Percentiles rank a stretch among this genome's conserved stretches.
Conservation (phyloP, 257 asterid genomes). For the Paraleonurus japonicus region DNA sequence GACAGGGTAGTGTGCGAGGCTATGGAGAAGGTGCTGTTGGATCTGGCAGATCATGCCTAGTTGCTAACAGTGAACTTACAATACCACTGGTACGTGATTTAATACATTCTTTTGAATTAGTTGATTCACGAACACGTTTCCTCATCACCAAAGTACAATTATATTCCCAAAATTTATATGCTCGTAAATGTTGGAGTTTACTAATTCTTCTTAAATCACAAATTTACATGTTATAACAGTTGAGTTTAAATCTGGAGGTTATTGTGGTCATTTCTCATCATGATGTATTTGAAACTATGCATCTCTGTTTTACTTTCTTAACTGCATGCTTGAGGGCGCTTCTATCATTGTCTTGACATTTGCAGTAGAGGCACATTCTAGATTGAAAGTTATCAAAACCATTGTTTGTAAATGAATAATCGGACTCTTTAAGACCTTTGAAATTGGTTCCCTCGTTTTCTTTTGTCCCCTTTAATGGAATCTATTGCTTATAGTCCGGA, state of each 20-base stretch:
- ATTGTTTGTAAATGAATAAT: background rate
- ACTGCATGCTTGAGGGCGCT: background rate
- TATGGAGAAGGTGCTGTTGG: conserved; percentile 98
- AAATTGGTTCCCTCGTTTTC: background rate
- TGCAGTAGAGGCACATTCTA: background rate
- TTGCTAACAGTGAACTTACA: conserved; percentile 82
- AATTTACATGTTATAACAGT: background rate
- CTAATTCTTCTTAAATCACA: background rate
- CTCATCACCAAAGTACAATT: background rate
- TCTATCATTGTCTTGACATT: too few relatives aligned
- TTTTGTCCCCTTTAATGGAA: background rate
- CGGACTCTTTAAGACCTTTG: background rate
- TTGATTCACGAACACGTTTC: background rate
- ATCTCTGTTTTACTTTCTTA: background rate
- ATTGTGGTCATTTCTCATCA: background rate
- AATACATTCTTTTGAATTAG: background rate
- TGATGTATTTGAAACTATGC: conserved; percentile 11
- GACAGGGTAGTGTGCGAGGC: conserved; percentile 87
- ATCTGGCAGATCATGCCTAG: conserved; percentile 82
- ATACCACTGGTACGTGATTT: conserved; percentile 69
- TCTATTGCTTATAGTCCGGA: background rate
- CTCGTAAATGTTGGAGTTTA: background rate
- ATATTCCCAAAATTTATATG: background rate
- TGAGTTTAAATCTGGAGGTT: background rate
- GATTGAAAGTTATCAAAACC: background rate